phyloP scores from a whole-genome alignment of 441 rosid genomes.

The Kokia cookei region DNA sequence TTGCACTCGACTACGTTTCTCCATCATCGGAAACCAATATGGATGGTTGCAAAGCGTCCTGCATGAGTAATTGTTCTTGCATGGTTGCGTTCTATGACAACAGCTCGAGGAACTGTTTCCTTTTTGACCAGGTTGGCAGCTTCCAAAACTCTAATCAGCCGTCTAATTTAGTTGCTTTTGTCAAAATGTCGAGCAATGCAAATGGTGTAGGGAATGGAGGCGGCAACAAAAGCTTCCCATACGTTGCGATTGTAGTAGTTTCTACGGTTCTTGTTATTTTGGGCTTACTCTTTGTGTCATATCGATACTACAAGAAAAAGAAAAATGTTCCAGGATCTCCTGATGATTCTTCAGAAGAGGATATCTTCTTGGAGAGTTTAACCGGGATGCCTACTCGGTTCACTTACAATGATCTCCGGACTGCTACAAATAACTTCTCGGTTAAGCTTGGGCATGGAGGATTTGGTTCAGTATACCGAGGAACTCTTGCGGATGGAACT shows the following conservation, averaged over 20 bases:
- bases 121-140: conserved; percentile 70
- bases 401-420: conserved; percentile 68
- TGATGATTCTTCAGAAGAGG: conserved; percentile 64
- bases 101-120: conserved; percentile 69
- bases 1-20: conserved; percentile 52
- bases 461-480: conserved; percentile 85
- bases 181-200: conserved; percentile 41
- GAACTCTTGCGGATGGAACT: conserved; percentile 76
- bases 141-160: conserved; percentile 31
- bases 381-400: conserved; percentile 84
- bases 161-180: conserved; percentile 41
- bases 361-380: conserved; percentile 58
- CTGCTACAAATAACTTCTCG: conserved; percentile 72
- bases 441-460: conserved; percentile 92
- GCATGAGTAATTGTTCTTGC: conserved; percentile 72
- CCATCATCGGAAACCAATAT: conserved; percentile 52
- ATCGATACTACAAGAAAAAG: conserved; percentile 34
- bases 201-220: conserved; percentile 23
- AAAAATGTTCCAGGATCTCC: conserved; percentile 30
- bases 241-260: conserved; percentile 45
- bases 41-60: conserved; percentile 62
- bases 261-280: conserved; percentile 42
- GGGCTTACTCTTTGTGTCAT: conserved; percentile 44
- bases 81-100: conserved; percentile 51
- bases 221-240: conserved; percentile 35